Evolutionary conservation across 1,284 basidiomycete genomes (phyloP), one percentile per base, ranked within the genome.

Genomic region (Cryptococcus sp.): DNA sequence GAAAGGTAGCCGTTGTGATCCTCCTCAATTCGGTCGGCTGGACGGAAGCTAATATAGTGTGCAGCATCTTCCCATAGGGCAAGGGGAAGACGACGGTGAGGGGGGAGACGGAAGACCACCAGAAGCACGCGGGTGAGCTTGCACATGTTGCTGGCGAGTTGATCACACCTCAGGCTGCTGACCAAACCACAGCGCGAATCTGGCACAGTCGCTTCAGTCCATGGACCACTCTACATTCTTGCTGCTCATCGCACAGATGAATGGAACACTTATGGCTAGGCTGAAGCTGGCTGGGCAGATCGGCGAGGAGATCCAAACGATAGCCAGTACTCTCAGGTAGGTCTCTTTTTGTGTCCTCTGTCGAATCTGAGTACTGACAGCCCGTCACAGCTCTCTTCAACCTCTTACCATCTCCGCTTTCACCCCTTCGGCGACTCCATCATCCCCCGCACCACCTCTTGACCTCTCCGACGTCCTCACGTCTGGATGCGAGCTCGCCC

Each of bases 401-500:
- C 39, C 46, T 6, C 38, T 59, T 3, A 42, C 56, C 18, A 56
- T 64, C 35, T 56, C 57, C 11, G 15, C 23, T n/a, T 45, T 33
- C 20, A 18, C 52, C 13, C 47, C 48, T 18, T 46, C 44, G 21
- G 20, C 20, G 40, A 21, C 55, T 13, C 23, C 42, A 13, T n/a
- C 39, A 35, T 18, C 38, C 20, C 24, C 48, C 46, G 18, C 45
- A 38, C 37, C 50, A 16, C 47, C 37, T 20, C 46, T 53, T 18
- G 66, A 69, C 84, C 87, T 61, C 71, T 88, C 81, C 3, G 91
- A 94, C 60, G 83, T 88, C 36, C 80, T 97, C 36, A 83, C 86
- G 2, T 87, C 89, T 0, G 84, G 86, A 0, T 85, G 89, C 42
- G 92, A 96, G 69, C 82, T 93, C 7, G 85, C 91, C 8, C 93